Evolutionary conservation across 192 early-diverging fungal species (phyloP).

Genomic region (Funneliformis geosporum): DNA sequence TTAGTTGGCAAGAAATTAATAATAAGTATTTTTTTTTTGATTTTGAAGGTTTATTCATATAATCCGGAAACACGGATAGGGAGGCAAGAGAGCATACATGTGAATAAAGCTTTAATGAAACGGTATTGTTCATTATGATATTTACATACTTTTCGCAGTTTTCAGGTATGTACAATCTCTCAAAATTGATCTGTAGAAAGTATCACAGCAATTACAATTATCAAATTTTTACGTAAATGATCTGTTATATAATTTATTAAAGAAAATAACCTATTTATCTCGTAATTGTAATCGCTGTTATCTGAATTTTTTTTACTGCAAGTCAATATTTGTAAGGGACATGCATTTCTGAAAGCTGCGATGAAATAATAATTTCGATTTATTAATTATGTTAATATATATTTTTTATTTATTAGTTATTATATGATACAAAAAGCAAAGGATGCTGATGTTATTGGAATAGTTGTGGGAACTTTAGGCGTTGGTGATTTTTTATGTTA

Average conservation of each 20-base stretch:
- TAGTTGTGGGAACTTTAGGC: constrained; percentile 94
- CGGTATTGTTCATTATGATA: constrained; percentile 37
- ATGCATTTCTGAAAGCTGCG: no score
- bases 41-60: constrained; percentile 62
- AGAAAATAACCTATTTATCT: neutral
- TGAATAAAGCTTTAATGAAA: constrained; percentile 61
- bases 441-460: constrained; percentile 90
- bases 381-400: constrained; percentile 11
- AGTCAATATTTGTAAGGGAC: no score
- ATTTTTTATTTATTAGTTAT: constrained; percentile 65
- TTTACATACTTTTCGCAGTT: neutral
- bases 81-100: constrained; percentile 57
- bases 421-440: constrained; percentile 88
- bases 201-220: neutral
- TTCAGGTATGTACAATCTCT: no score
- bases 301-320: no score
- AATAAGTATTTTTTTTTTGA: neutral
- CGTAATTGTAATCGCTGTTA: no score
- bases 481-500: constrained; percentile 64
- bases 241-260: no score
- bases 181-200: neutral
- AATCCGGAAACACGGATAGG: constrained; percentile 58
- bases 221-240: neutral
- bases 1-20: neutral
- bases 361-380: neutral